Evolutionary conservation across 2,329 filamentous ascomycete genomes (phyloP), one percentile per base, ranked within the genome.

Genomic region (Plectosphaerella cucumerina): DNA sequence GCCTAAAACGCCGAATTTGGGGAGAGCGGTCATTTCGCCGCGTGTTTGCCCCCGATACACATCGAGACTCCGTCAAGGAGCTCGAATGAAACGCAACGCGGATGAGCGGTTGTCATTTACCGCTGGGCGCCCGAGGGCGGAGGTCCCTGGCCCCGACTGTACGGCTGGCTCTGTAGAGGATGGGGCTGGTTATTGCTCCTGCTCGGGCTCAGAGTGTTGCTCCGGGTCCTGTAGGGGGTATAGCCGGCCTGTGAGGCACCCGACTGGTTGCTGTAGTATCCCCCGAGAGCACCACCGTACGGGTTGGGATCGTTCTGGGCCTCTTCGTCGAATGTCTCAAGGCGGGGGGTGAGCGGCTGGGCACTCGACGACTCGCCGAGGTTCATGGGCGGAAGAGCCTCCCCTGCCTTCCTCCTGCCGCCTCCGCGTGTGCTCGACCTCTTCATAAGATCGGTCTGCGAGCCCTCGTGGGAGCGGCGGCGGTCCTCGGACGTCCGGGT

Each of bases 321-420:
- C 62, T 77, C 74, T 46, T 76, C 70, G 49, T 77, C 74, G 50
- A 72, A 74, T 3, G 61, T 61, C 23, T 60, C 61, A 5, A 58
- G 60, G n/a, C 63, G 65, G 3, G 66, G 63, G 53, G 63, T 67
- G 15, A 63, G 62, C 56, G 49, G n/a, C 18, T 57, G 65, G 23
- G 56, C 56, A 48, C 50, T 62, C 17, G 57, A 26, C 61, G 62
- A 5, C 52, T 62, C 52, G 58, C 62, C 47, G 8, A 62, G 31
- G 2, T 63, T 62, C 31, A 66, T 61, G 4, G 65, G 58, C 9
- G 73, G 70, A 9, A 75, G 58, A 1, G 65, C 68, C 44, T 79
- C 75, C 50, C 77, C 77, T 9, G 75, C 72, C 60, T 70, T 74
- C 57, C 76, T 72, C 33, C 75, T 74, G 9, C 26, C 26, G 37